Conservation (phyloP, 2,329 filamentous ascomycete genomes). For the Aspergillus sojae region DNA sequence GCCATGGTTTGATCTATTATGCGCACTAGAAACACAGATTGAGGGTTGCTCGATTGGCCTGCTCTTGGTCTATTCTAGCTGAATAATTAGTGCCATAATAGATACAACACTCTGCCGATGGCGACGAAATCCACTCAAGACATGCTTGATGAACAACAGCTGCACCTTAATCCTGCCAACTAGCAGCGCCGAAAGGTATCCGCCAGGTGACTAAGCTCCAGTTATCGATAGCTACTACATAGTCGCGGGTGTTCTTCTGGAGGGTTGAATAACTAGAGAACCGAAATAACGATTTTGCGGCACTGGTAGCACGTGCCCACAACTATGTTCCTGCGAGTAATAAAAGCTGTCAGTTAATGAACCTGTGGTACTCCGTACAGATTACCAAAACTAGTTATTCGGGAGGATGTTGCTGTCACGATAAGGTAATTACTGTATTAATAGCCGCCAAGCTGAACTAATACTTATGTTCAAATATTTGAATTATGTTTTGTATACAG, state of each 20-base stretch:
- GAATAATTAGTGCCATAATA: neutral
- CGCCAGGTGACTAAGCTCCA: no score
- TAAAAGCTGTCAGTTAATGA: no score
- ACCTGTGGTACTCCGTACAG: no score
- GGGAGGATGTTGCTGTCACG: no score
- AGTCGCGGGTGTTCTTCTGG: no score
- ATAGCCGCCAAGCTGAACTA: neutral
- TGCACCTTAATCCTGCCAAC: neutral
- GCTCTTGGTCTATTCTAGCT: neutral
- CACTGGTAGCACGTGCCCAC: neutral
- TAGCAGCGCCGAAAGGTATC: no score
- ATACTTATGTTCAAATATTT: no score
- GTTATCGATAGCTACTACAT: no score
- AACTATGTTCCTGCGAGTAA: neutral
- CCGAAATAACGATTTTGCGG: neutral
- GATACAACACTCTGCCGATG: neutral
- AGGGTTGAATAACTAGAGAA: no score
- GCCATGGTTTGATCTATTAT: conserved; percentile 21
- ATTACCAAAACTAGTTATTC: no score
- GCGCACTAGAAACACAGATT: neutral
- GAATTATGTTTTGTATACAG: neutral
- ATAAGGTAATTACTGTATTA: neutral
- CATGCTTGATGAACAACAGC: neutral
- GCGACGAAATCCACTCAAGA: neutral
- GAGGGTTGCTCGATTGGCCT: neutral